Evolutionary conservation across 78 protist genomes (phyloP).

Genomic region (Ministeria vibrans): DNA sequence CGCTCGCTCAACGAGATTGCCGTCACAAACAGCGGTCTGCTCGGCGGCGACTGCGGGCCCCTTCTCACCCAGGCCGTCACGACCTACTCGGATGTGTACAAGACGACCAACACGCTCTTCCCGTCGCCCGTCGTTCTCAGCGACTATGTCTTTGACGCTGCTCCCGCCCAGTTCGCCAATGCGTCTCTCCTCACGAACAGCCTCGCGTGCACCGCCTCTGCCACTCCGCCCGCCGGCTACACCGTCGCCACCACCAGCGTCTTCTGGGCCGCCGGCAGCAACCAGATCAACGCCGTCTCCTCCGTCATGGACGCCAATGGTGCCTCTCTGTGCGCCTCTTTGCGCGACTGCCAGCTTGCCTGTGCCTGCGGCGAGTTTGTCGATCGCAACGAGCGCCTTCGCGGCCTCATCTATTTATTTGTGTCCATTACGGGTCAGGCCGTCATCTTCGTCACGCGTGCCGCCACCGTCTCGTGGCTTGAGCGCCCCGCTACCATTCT

Average conservation of each 20-base stretch:
- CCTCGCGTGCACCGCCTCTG: no score
- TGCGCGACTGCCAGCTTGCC: background rate
- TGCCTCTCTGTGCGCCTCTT: background rate
- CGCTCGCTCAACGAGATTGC: conserved; percentile 5
- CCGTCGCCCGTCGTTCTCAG: no score
- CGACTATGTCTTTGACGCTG: no score
- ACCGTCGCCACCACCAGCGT: background rate
- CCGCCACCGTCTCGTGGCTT: conserved; percentile 48
- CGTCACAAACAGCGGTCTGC: no score
- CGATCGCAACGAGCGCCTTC: conserved; percentile 10
- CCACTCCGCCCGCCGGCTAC: no score
- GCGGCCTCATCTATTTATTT: conserved; percentile 59
- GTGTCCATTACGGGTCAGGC: conserved; percentile 69
- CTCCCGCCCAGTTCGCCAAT: no score
- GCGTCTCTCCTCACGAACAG: no score
- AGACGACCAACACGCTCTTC: no score
- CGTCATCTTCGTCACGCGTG: conserved; percentile 57
- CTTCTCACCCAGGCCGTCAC: background rate
- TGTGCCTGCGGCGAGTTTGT: background rate
- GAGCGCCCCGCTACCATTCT: conserved; percentile 57
- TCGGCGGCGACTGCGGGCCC: background rate
- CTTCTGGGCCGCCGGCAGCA: background rate
- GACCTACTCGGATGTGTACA: background rate
- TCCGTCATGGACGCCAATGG: background rate
- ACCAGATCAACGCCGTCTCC: background rate